Evolutionary conservation across 257 asterid genomes (phyloP).

Genomic region (Anisodus acutangulus): DNA sequence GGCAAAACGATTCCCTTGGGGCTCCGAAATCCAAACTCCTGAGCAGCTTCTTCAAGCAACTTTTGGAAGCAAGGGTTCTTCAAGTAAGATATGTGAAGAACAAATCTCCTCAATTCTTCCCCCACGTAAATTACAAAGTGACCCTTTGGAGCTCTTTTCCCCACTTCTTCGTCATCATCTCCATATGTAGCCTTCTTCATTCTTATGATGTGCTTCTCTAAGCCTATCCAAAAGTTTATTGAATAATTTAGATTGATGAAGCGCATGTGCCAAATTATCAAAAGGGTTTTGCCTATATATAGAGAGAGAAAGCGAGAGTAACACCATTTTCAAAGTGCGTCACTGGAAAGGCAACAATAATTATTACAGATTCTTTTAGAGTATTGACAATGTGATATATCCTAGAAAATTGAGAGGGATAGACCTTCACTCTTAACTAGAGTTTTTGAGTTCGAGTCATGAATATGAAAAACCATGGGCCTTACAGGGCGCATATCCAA

Average conservation of each 20-base stretch:
- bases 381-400: not conserved
- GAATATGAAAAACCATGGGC: no score
- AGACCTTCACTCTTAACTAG: not conserved
- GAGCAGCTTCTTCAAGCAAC: conserved; percentile 63
- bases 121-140: conserved; percentile 75
- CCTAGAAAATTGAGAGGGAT: not conserved
- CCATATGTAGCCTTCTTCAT: conserved; percentile 6
- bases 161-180: conserved; percentile 34
- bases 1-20: conserved; percentile 46
- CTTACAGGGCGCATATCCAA: not conserved
- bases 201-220: not conserved
- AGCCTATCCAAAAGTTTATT: not conserved
- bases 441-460: not conserved
- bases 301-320: not conserved
- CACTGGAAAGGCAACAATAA: not conserved
- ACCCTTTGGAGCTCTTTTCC: conserved; percentile 54
- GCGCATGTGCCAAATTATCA: not conserved
- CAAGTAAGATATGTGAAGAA: conserved; percentile 58
- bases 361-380: not conserved
- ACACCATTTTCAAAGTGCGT: not conserved
- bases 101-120: conserved; percentile 48
- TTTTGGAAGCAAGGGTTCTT: conserved; percentile 51
- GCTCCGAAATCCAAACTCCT: conserved; percentile 55
- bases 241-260: not conserved
- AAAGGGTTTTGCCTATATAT: not conserved